Base-by-base conservation (phyloP, 2,329 filamentous ascomycete species). In the Cladosporium colombiae region DNA sequence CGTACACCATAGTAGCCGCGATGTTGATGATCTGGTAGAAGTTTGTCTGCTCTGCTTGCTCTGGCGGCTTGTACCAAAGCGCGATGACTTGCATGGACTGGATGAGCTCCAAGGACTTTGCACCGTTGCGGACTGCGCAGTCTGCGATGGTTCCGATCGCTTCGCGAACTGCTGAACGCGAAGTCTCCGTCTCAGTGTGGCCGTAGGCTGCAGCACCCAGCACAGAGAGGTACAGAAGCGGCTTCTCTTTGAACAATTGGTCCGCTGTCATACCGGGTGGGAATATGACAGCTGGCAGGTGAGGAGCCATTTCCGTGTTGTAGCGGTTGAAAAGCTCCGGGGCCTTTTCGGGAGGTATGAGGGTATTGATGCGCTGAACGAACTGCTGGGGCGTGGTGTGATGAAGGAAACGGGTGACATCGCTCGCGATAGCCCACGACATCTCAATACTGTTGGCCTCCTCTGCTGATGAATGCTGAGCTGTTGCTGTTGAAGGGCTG, bases 11-110 rank as follows among this genome's bases (percentile, higher is more conserved):
- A 71, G 92, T 85, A 57, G 89, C 89, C 2, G 91, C 90, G 74
- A 92, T 87, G 75, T 96, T 91, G 55, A 92, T 88, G 70, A 95
- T 85, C 79, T 94, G 91, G 79, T 95, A 96, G 76, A 95, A 96
- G 75, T 95, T 95, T 73, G 94, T 86, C 78, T 95, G 90, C 73
- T 96, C 91, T 66, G 91, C 91, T 71, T 91, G 86, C 70, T 94
- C 89, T 0, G 92, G 92, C 18, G 92, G 91, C 76, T 88, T 88
- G 76, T 96, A 96, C 91, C 92, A 96, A 23, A 93, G 85, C n/a
- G 89, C 87, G 7, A 87, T 83, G 3, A 96, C 81, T 66, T 91
- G 85, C 49, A 96, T 80, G 1, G 91, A 86, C 78, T 97, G 93
- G 10, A 96, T 87, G 7, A 96, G 81, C 76, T 96, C 93, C 21